These are phyloP conservation scores for Apocynum venetum DNA, from an alignment of 257 asterid genomes.

Conservation along the genomic window DNA sequence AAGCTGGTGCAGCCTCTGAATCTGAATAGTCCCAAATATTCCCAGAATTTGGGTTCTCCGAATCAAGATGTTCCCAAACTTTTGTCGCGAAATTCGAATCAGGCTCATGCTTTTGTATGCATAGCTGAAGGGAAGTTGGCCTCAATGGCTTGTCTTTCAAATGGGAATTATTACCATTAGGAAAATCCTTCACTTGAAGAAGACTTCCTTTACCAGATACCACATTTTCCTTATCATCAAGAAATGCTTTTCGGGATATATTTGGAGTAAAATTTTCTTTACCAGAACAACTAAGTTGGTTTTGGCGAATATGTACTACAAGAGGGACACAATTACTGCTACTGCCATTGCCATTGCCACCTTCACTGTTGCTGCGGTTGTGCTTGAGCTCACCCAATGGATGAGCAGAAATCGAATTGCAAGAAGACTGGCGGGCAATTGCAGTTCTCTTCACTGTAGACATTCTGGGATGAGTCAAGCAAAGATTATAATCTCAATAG, in stretches of 20 bases:
- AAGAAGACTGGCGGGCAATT: constrained; percentile 41
- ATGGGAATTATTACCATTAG: constrained; percentile 19
- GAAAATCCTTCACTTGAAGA: constrained; percentile 1
- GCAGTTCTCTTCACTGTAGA: constrained; percentile 47
- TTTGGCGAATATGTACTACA: constrained; percentile 27
- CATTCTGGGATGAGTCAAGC: constrained; percentile 23
- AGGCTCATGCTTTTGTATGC: constrained; percentile 59
- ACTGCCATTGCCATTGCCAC: constrained; percentile 8
- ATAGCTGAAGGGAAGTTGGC: constrained; percentile 65
- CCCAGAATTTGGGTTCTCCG: constrained; percentile 42
- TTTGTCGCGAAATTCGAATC: constrained; percentile 47
- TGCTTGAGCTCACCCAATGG: constrained; percentile 58
- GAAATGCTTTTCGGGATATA: constrained; percentile 14
- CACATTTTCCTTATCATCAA: constrained; percentile 30
- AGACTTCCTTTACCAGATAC: constrained; percentile 13
- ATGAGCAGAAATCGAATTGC: constrained; percentile 51
- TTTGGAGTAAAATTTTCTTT: constrained; percentile 53
- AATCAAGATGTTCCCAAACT: constrained; percentile 38
- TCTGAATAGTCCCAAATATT: constrained; percentile 84
- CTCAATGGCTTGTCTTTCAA: constrained; percentile 40
- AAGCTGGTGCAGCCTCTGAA: constrained; percentile 87
- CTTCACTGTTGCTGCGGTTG: constrained; percentile 39
- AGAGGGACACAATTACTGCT: constrained; percentile 16
- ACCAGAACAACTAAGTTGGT: constrained; percentile 17
- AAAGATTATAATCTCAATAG: neutral